These are phyloP conservation scores for Ascodesmis nigricans DNA, from an alignment of 495 filamentous ascomycete genomes.

Conservation along the genomic window DNA sequence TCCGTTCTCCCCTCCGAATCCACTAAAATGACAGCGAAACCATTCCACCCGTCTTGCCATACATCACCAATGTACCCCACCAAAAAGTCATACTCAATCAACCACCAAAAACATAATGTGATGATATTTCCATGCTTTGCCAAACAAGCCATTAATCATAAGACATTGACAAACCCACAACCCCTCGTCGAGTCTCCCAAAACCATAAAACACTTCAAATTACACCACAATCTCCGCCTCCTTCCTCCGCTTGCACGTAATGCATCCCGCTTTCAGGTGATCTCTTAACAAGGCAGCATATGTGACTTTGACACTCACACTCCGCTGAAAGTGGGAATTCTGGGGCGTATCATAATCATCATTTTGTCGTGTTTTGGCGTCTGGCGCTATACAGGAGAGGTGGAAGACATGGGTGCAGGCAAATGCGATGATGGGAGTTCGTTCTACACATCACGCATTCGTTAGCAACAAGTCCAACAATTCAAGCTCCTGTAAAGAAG, in stretches of 20 bases:
- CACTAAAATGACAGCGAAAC: too few species aligned
- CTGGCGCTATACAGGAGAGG: conserved; percentile 41
- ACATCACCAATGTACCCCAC: too few species aligned
- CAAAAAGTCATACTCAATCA: too few species aligned
- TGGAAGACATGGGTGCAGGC: conserved; percentile 87
- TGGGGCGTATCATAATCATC: conserved; percentile 26
- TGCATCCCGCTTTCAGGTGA: conserved; percentile 44
- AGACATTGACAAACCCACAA: too few species aligned
- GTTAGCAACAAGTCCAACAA: conserved; percentile 4
- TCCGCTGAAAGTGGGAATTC: conserved; percentile 28
- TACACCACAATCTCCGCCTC: conserved; percentile 12
- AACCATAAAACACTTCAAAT: too few species aligned
- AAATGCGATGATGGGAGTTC: conserved; percentile 56
- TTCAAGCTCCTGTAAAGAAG: background rate
- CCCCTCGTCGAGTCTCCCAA: too few species aligned
- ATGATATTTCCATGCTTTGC: too few species aligned
- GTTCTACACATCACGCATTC: conserved; percentile 36
- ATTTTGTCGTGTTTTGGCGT: conserved; percentile 24
- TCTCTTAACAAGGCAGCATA: conserved; percentile 61
- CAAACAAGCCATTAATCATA: too few species aligned
- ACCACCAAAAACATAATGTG: too few species aligned
- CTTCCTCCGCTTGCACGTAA: conserved; percentile 16
- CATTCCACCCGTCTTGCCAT: too few species aligned
- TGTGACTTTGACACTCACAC: conserved; percentile 70
- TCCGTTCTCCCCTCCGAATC: too few species aligned